phyloP scores from a whole-genome alignment of 2,329 filamentous ascomycete species.

The Mycogone perniciosa region DNA sequence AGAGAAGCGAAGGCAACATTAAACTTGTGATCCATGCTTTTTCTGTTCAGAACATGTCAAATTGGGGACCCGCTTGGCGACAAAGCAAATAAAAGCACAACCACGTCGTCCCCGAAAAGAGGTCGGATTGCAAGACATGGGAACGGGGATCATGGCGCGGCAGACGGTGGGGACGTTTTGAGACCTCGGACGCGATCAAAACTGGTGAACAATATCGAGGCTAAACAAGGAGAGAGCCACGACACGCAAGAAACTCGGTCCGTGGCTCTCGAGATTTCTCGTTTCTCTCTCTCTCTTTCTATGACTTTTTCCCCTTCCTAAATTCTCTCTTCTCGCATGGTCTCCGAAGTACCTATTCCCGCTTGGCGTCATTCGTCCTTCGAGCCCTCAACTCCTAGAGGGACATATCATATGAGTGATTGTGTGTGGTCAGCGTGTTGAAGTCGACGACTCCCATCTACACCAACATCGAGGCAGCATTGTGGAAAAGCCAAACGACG shows the following conservation, averaged over 20 bases:
- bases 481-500: no score
- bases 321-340: not conserved
- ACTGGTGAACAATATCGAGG: not conserved
- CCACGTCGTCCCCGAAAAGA: not conserved
- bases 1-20: no score
- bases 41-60: not conserved
- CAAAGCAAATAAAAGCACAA: conserved; percentile 1
- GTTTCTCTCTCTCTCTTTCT: conserved; percentile 3
- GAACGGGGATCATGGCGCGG: conserved; percentile 3
- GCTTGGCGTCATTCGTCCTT: not conserved
- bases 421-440: no score
- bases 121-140: conserved; percentile 9
- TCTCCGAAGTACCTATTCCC: not conserved
- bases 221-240: not conserved
- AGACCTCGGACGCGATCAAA: not conserved
- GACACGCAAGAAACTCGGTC: conserved; percentile 3
- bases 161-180: conserved; percentile 5
- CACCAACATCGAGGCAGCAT: no score
- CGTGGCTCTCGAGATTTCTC: not conserved
- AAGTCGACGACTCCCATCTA: no score
- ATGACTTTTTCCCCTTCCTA: not conserved
- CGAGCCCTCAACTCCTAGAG: no score
- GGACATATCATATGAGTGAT: no score
- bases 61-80: not conserved
- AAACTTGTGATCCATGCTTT: no score